phyloP scores from a whole-genome alignment of 495 filamentous ascomycete genomes.

The Penicillium macrosclerotiorum region DNA sequence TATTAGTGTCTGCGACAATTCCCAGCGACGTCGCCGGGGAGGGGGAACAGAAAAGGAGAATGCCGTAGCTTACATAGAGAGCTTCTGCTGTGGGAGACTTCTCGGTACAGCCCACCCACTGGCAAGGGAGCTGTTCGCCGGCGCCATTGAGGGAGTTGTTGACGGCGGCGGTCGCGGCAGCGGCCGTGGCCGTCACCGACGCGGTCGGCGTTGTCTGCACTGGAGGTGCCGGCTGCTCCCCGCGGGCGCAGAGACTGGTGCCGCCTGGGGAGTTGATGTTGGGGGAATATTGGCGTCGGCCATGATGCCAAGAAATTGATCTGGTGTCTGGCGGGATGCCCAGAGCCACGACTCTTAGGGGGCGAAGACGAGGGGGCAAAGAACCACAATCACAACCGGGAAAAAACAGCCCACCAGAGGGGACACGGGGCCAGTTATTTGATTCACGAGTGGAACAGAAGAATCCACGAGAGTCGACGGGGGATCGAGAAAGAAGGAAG shows the following conservation, averaged over 20 bases:
- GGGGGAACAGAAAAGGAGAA: no score
- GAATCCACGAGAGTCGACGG: conserved; percentile 1
- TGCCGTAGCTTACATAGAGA: conserved; percentile 75
- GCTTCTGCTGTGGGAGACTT: conserved; percentile 74
- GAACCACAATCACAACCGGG: no score
- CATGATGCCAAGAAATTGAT: conserved; percentile 33
- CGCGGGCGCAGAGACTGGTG: conserved; percentile 27
- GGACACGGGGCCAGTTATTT: no score
- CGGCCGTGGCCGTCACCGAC: conserved; percentile 37
- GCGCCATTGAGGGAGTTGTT: conserved; percentile 38
- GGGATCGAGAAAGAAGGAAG: conserved; percentile 11
- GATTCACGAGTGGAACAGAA: not conserved
- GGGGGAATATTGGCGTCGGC: conserved; percentile 21
- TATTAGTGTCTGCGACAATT: not conserved
- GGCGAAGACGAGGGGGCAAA: not conserved
- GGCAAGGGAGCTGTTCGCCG: conserved; percentile 68
- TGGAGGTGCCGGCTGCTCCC: conserved; percentile 23
- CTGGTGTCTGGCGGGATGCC: conserved; percentile 26
- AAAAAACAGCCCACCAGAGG: no score
- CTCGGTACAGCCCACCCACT: conserved; percentile 85
- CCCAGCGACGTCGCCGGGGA: no score
- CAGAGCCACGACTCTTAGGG: conserved; percentile 14
- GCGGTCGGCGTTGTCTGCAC: conserved; percentile 24
- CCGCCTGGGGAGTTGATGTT: conserved; percentile 21
- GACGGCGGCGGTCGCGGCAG: conserved; percentile 45